Conservation (phyloP, 2,329 filamentous ascomycete genomes). For the Calonectria pauciramosa region DNA sequence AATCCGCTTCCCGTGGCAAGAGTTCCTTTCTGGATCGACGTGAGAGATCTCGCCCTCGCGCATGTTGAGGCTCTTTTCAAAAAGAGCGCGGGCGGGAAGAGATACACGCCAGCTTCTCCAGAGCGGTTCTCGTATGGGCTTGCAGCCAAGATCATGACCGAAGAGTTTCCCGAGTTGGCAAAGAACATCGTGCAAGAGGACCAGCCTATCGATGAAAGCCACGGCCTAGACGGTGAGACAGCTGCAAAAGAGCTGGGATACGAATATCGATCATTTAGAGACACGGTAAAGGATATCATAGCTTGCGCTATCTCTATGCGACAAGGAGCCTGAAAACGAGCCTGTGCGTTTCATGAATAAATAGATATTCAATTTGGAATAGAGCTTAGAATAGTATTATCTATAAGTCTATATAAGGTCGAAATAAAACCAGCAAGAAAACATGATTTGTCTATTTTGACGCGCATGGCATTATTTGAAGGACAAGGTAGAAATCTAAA, state of each 20-base stretch:
- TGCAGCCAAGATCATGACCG: slow-evolving; percentile 57
- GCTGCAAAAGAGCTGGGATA: slow-evolving; percentile 56
- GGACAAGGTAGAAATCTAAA: background rate
- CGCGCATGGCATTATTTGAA: background rate
- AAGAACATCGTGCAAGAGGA: slow-evolving; percentile 49
- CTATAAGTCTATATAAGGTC: background rate
- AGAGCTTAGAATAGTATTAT: background rate
- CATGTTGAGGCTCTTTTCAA: slow-evolving; percentile 59
- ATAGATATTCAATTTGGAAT: background rate
- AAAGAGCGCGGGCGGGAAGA: slow-evolving; percentile 52
- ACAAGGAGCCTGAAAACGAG: background rate
- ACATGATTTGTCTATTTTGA: background rate
- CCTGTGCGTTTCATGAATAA: background rate
- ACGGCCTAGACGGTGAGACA: slow-evolving; percentile 58
- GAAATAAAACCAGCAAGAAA: background rate
- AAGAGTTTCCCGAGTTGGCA: slow-evolving; percentile 55
- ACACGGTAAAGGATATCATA: slow-evolving; percentile 54
- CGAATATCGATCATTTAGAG: slow-evolving; percentile 51
- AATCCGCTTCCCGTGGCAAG: slow-evolving; percentile 52
- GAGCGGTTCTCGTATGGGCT: slow-evolving; percentile 62
- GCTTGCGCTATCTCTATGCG: background rate
- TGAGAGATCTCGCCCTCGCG: slow-evolving; percentile 59
- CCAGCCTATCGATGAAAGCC: slow-evolving; percentile 52
- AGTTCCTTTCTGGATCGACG: slow-evolving; percentile 62
- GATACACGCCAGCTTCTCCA: slow-evolving; percentile 56